These are phyloP conservation scores for Camellia granthamiana DNA, from an alignment of 148 eudicot genomes.

Conservation along the genomic window DNA sequence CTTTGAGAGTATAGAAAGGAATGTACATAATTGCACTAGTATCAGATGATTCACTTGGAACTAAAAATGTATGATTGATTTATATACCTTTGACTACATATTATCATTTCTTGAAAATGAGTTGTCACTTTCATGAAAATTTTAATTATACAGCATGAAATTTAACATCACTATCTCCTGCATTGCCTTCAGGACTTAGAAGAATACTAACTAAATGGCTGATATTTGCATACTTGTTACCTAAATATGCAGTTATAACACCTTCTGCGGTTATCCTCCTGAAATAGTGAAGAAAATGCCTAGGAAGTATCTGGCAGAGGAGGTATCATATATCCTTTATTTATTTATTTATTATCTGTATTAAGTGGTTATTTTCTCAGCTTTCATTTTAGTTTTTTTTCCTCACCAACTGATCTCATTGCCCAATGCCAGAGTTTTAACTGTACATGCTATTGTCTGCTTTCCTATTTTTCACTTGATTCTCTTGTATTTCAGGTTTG, in stretches of 20 bases:
- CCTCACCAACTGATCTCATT: background rate
- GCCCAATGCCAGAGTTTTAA: background rate
- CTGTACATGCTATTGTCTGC: background rate
- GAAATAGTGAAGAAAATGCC: constrained; percentile 95
- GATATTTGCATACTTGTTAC: background rate
- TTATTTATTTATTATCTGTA: constrained; percentile 12
- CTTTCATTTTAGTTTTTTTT: background rate
- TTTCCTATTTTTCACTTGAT: constrained; percentile 6
- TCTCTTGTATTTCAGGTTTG: constrained; percentile 58
- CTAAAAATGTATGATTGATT: background rate
- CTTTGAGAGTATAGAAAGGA: too few relatives aligned
- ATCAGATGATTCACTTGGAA: background rate
- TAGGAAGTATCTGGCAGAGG: constrained; percentile 85
- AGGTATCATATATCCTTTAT: constrained; percentile 42
- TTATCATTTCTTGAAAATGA: background rate
- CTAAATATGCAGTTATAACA: constrained; percentile 57
- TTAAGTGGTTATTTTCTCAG: background rate
- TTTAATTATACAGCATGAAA: too few relatives aligned
- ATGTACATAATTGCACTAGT: background rate
- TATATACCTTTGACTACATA: too few relatives aligned
- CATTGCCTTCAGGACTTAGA: background rate
- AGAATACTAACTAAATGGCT: background rate
- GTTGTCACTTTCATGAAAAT: background rate
- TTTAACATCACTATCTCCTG: background rate
- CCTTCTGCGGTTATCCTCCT: constrained; percentile 86